phyloP scores from a whole-genome alignment of 2,329 filamentous ascomycete species.

The Trichoderma gracile region DNA sequence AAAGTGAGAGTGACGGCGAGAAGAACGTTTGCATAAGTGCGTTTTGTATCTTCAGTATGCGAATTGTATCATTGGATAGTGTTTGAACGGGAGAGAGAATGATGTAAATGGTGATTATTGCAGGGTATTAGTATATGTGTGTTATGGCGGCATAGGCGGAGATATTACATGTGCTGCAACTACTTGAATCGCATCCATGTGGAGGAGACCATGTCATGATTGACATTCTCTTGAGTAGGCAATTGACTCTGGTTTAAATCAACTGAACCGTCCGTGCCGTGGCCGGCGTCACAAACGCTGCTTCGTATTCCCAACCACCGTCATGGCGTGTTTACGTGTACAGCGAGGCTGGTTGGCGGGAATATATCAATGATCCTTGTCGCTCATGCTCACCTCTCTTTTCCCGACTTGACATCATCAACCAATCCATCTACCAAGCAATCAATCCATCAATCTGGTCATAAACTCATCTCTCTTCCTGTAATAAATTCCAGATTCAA shows the following conservation, averaged over 20 bases:
- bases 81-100: background rate
- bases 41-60: background rate
- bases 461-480: background rate
- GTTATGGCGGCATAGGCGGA: too few relatives aligned
- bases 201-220: background rate
- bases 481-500: too few relatives aligned
- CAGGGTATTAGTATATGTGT: too few relatives aligned
- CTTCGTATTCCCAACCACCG: conserved; percentile 9
- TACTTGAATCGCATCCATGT: too few relatives aligned
- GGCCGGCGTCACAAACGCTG: background rate
- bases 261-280: background rate
- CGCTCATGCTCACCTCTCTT: background rate
- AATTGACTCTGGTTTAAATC: background rate
- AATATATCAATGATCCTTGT: background rate
- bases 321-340: background rate
- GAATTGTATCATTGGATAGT: background rate
- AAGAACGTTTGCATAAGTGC: background rate
- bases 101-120: too few relatives aligned
- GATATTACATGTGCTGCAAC: too few relatives aligned
- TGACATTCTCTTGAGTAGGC: too few relatives aligned
- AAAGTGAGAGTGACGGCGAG: background rate
- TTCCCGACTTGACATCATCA: background rate
- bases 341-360: background rate
- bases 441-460: background rate
- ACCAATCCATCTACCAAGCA: background rate